Conservation (phyloP, 257 asterid species). For the Nicotiana attenuata region DNA sequence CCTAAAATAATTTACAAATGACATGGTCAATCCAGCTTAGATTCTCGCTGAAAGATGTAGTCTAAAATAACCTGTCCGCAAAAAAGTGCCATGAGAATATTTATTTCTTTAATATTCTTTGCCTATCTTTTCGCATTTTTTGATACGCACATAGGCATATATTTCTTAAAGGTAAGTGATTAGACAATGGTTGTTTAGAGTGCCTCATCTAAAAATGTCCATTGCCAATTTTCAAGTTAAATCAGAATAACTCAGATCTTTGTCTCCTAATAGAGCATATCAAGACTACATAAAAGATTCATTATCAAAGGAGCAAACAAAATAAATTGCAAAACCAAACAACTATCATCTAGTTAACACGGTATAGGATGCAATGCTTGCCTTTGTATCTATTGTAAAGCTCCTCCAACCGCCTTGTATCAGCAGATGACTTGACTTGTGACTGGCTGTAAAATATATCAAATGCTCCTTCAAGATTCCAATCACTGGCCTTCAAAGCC, state of each 20-base stretch:
- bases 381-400: constrained; percentile 95
- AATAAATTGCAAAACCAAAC: not conserved
- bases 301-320: not conserved
- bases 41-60: too few species aligned
- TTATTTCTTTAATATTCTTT: too few species aligned
- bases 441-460: constrained; percentile 89
- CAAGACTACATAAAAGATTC: not conserved
- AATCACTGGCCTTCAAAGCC: constrained; percentile 83
- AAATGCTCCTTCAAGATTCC: constrained; percentile 99
- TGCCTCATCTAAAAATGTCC: too few species aligned
- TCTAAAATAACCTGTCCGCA: too few species aligned
- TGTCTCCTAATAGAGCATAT: not conserved
- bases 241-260: not conserved
- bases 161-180: too few species aligned
- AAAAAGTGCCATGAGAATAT: too few species aligned
- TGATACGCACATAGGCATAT: too few species aligned
- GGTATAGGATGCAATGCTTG: constrained; percentile 3
- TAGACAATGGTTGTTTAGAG: too few species aligned
- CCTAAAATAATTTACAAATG: too few species aligned
- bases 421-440: constrained; percentile 64
- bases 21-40: too few species aligned
- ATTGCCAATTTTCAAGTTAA: not conserved
- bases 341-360: not conserved
- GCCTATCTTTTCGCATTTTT: too few species aligned
- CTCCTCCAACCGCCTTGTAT: constrained; percentile 87